Base-by-base conservation (phyloP, 306 rosid species). In the Inga leiocalycina region DNA sequence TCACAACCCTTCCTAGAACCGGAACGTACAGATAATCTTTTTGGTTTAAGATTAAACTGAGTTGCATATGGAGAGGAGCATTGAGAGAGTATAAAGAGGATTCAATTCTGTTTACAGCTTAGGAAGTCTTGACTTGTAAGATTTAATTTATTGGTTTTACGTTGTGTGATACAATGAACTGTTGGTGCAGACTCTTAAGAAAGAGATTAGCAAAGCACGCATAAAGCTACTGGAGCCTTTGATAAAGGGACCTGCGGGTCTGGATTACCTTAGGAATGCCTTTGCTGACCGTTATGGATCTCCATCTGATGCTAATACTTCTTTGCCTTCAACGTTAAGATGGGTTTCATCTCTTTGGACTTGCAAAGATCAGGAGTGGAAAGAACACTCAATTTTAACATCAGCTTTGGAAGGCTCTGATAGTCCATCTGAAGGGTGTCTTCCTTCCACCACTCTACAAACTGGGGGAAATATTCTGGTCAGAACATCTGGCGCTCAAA, bases 201-300 rank as follows among this genome's bases (percentile, higher is more conserved):
- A 72, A 80, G 99, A 93, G 89, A 96, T 96, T 51, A 93, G 99
- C 88, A 90, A 87, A 90, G 97, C 99, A 51, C 96, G 97, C 14
- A 81, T 96, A 75, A 84, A 79, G 85, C 62, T 93, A 49, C 86
- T 92, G 89, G 93, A 94, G 87, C 95, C 97, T 81, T 81, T 94
- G 85, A 77, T 96, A 62, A 90, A 87, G 84, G 99, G 99, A 7
- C 92, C 99, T 75, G 89, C 94, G 69, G 99, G 99, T 80, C 80
- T 92, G 76, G 97, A 96, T 74, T 96, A 96, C 85, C 98, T 96
- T 16, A 88, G 89, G 85, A 94, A 90, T 86, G 91, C 94, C 59
- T 96, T 96, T 85, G 84, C 91, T 70, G 92, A 88, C 81, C 91
- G 91, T 71, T 70, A 91, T 80, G 99, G 98, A 83, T 81, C 88